Evolutionary conservation across 116 monocot species (phyloP).

Genomic region (Phalaenopsis hybrid): DNA sequence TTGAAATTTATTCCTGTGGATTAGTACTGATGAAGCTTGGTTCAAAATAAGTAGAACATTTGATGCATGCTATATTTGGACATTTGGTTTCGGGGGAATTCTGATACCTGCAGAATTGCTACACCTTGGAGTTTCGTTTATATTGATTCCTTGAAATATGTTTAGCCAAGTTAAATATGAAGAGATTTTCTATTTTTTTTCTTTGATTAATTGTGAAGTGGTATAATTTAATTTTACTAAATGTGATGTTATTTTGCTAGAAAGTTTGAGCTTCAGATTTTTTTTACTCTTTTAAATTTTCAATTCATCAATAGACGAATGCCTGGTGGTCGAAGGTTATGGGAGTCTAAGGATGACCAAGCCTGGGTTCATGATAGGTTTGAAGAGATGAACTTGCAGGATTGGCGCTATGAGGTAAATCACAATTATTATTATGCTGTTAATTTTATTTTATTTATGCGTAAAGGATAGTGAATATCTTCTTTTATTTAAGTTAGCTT

Average conservation of each 20-base stretch:
- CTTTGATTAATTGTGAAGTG: constrained; percentile 1
- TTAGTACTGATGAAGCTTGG: neutral
- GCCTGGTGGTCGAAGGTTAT: constrained; percentile 58
- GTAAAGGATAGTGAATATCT: neutral
- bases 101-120: neutral
- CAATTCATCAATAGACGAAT: constrained; percentile 30
- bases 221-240: neutral
- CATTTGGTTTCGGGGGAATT: neutral
- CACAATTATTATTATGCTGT: too few species aligned
- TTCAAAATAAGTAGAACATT: neutral
- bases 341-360: constrained; percentile 89
- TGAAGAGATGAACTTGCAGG: constrained; percentile 83
- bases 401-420: constrained; percentile 40
- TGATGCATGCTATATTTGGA: neutral
- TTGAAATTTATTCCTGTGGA: neutral
- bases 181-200: neutral
- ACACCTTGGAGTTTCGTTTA: neutral
- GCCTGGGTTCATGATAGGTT: constrained; percentile 96
- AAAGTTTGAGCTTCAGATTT: neutral
- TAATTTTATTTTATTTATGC: neutral
- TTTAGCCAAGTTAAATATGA: neutral
- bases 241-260: neutral
- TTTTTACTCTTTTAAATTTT: neutral
- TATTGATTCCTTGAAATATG: neutral
- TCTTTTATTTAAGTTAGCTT: neutral